A percentile compares a stretch with the other conserved stretches of the same genome.
phyloP scores from a whole-genome alignment of 116 monocot genomes.

The Iris pallida region DNA sequence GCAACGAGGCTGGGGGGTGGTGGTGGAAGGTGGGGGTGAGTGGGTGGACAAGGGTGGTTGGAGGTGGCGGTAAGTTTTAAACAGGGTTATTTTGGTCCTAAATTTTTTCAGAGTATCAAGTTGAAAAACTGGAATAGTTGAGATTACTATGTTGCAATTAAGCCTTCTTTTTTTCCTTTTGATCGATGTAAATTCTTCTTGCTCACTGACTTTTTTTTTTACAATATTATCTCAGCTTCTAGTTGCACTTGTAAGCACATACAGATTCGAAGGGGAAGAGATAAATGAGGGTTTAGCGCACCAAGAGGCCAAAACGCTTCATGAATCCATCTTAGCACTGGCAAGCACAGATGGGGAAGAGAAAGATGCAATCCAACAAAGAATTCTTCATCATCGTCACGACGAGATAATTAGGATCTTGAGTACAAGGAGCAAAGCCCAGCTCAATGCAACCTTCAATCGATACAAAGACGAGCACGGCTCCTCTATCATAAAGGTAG shows the following conservation, averaged over 20 bases:
- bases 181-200: not conserved
- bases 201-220: not conserved
- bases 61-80: too few relatives aligned
- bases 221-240: conserved; percentile 20
- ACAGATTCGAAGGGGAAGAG: conserved; percentile 5
- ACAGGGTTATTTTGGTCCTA: too few relatives aligned
- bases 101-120: too few relatives aligned
- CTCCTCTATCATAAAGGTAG: conserved; percentile 37
- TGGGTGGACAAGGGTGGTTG: too few relatives aligned
- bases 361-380: conserved; percentile 20
- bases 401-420: conserved; percentile 38
- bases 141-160: too few relatives aligned
- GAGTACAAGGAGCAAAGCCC: conserved; percentile 43
- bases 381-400: conserved; percentile 10
- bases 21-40: too few relatives aligned
- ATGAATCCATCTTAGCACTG: conserved; percentile 14
- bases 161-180: too few relatives aligned
- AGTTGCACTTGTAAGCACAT: conserved; percentile 8
- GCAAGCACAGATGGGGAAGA: conserved; percentile 27
- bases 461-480: conserved; percentile 43
- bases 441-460: conserved; percentile 46
- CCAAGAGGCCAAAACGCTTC: conserved; percentile 3
- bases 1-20: too few relatives aligned
- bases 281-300: conserved; percentile 6
- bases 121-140: too few relatives aligned